Evolutionary conservation across 2,329 filamentous ascomycete species (phyloP).

Genomic region (Beauveria asiatica): DNA sequence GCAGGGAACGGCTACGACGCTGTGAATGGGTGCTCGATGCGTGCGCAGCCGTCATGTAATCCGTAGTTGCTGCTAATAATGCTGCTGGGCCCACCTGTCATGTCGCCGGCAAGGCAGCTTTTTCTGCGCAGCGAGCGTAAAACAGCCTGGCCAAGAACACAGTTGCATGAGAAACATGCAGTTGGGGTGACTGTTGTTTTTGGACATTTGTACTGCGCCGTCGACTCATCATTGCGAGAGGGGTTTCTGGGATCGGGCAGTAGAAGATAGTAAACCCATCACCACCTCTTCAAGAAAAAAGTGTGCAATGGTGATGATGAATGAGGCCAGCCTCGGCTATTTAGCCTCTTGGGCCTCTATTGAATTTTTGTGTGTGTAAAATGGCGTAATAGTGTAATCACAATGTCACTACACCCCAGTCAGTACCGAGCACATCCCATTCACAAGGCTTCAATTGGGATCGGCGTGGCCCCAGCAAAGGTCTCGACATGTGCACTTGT

Average conservation of each 20-base stretch:
- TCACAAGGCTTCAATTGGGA: slow-evolving; percentile 5
- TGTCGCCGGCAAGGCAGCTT: not conserved
- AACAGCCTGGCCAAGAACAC: not conserved
- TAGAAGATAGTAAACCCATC: not conserved
- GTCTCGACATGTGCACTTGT: not conserved
- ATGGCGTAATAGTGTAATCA: not conserved
- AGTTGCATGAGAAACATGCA: not conserved
- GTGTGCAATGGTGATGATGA: not conserved
- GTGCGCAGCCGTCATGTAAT: not conserved
- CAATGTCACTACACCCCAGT: not conserved
- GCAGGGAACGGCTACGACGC: not conserved
- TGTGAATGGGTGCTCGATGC: not conserved
- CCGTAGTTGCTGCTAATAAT: not conserved
- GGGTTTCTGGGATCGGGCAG: not conserved
- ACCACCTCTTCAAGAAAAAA: not conserved
- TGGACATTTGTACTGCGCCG: not conserved
- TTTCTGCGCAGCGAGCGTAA: not conserved
- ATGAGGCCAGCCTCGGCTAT: not conserved
- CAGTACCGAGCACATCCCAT: not conserved
- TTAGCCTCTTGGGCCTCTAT: not conserved
- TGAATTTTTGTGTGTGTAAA: not conserved
- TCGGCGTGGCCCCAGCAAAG: not conserved
- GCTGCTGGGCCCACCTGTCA: not conserved
- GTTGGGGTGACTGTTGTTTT: not conserved
- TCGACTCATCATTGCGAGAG: not conserved